These are phyloP conservation scores for Candida neerlandica DNA, from an alignment of 1,139 yeast genomes.

Conservation along the genomic window DNA sequence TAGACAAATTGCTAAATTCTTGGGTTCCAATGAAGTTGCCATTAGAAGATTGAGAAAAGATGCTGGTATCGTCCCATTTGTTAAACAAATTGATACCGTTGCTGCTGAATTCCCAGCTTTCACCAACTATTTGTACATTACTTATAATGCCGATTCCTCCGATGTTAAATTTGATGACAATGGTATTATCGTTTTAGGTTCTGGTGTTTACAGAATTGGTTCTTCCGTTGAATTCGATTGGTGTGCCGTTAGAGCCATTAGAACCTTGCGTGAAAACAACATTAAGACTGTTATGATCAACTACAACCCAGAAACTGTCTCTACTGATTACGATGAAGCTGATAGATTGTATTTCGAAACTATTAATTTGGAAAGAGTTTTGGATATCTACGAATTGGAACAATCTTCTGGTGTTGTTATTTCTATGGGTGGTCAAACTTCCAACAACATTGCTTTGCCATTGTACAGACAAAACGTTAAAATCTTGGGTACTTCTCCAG, in stretches of 20 bases:
- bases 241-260: constrained; percentile 98
- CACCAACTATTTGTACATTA: constrained; percentile 93
- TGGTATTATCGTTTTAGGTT: constrained; percentile 93
- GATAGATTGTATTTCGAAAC: constrained; percentile 97
- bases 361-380: constrained; percentile 89
- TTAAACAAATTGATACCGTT: constrained; percentile 93
- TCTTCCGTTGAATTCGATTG: constrained; percentile 98
- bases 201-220: constrained; percentile 98
- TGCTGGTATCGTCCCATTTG: constrained; percentile 85
- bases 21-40: constrained; percentile 90
- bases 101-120: constrained; percentile 99
- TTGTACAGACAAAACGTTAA: constrained; percentile 84
- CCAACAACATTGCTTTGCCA: constrained; percentile 91
- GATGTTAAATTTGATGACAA: constrained; percentile 86
- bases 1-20: constrained; percentile 88
- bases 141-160: constrained; percentile 87
- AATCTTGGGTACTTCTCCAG: constrained; percentile 92
- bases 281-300: constrained; percentile 94
- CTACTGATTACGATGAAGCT: constrained; percentile 97
- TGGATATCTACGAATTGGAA: constrained; percentile 96
- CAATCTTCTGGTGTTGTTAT: constrained; percentile 88
- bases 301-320: constrained; percentile 98
- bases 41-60: constrained; percentile 79
- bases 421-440: constrained; percentile 96
- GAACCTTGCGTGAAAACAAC: constrained; percentile 87